These are phyloP conservation scores for Xylariales sp. DNA, from an alignment of 2,329 filamentous ascomycete species.

Conservation along the genomic window DNA sequence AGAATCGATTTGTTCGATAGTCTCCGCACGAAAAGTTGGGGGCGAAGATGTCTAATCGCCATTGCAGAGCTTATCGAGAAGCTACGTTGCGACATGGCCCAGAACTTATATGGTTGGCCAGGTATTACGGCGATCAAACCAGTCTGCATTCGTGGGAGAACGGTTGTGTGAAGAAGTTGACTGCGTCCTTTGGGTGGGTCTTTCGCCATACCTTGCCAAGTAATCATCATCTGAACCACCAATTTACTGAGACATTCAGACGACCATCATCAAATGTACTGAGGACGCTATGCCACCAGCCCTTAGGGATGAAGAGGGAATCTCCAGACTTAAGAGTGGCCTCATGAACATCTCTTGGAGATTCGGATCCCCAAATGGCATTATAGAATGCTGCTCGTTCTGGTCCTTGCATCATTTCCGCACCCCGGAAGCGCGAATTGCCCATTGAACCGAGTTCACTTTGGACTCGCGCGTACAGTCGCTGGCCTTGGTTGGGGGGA, in stretches of 20 bases:
- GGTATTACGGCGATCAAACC: too few species aligned
- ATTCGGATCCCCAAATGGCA: conserved; percentile 59
- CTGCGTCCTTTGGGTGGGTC: too few species aligned
- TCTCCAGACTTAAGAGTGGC: conserved; percentile 60
- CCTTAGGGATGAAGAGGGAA: conserved; percentile 71
- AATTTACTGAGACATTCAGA: conserved; percentile 55
- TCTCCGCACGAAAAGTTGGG: too few species aligned
- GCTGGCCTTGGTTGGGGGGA: conserved; percentile 56
- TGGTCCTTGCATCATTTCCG: conserved; percentile 85
- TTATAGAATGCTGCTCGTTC: conserved; percentile 64
- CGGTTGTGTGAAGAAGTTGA: too few species aligned
- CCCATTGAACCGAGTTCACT: conserved; percentile 30
- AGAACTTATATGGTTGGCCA: too few species aligned
- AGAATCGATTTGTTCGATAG: too few species aligned
- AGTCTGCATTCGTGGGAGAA: too few species aligned
- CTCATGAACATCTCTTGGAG: conserved; percentile 37
- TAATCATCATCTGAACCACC: conserved; percentile 79
- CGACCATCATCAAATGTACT: conserved; percentile 45
- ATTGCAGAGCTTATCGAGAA: too few species aligned
- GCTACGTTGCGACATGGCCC: too few species aligned
- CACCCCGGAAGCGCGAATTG: conserved; percentile 58
- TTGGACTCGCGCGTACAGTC: conserved; percentile 55
- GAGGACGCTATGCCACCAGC: conserved; percentile 84
- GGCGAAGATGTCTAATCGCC: too few species aligned
- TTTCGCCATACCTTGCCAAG: too few species aligned